A percentile compares a stretch with the other conserved stretches of the same genome.
These are phyloP conservation scores for Lachancea thermotolerans DNA, from an alignment of 805 yeast genomes.

Conservation along the genomic window DNA sequence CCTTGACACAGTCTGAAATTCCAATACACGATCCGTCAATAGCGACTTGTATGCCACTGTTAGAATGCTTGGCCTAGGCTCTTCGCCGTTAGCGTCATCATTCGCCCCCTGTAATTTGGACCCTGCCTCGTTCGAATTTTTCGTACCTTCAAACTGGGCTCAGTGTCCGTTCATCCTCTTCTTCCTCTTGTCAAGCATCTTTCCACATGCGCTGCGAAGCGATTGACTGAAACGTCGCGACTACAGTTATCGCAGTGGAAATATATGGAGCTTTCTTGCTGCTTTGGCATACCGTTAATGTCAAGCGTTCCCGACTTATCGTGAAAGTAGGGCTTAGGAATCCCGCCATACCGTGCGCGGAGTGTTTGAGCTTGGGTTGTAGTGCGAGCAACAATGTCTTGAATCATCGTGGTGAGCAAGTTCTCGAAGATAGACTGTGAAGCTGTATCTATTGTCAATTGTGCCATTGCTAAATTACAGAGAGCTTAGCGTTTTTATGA, in stretches of 20 bases:
- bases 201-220: slow-evolving; percentile 91
- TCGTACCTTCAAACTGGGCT: too few relatives aligned
- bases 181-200: slow-evolving; percentile 76
- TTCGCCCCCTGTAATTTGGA: too few relatives aligned
- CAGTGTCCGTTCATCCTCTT: slow-evolving; percentile 30
- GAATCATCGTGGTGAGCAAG: slow-evolving; percentile 25
- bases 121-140: too few relatives aligned
- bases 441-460: slow-evolving; percentile 18
- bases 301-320: slow-evolving; percentile 25
- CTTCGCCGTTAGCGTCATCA: too few relatives aligned
- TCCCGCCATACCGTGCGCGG: slow-evolving; percentile 19
- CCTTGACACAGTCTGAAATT: too few relatives aligned
- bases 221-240: slow-evolving; percentile 79
- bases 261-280: slow-evolving; percentile 38
- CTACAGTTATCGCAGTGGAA: slow-evolving; percentile 77
- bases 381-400: slow-evolving; percentile 28
- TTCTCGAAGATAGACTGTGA: slow-evolving; percentile 22
- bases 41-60: too few relatives aligned
- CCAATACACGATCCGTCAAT: too few relatives aligned
- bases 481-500: neutral
- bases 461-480: neutral
- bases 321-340: slow-evolving; percentile 19
- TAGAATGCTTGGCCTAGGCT: too few relatives aligned
- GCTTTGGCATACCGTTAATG: slow-evolving; percentile 25
- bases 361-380: slow-evolving; percentile 19